Evolutionary conservation across 306 rosid species (phyloP).

Genomic region (Acacia melanoxylon): DNA sequence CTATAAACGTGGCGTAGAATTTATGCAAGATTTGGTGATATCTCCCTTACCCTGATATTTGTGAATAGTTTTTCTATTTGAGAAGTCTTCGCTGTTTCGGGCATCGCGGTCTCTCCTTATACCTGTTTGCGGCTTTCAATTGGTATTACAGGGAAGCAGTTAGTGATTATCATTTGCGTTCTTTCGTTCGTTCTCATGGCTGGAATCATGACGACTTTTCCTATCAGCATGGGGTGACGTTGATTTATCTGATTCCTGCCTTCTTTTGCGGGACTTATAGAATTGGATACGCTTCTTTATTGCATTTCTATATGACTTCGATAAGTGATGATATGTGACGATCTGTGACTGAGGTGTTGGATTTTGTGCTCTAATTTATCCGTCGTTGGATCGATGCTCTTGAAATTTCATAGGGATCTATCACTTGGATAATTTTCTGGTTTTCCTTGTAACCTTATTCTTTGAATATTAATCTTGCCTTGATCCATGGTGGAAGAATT

Average conservation of each 20-base stretch:
- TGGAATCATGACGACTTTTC: background rate
- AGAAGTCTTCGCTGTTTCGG: too few relatives aligned
- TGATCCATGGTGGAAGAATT: background rate
- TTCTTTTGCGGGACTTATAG: background rate
- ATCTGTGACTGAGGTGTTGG: background rate
- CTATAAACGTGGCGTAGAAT: background rate
- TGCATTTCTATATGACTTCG: too few relatives aligned
- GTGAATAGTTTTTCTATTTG: too few relatives aligned
- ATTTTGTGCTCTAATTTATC: background rate
- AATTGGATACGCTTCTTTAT: background rate
- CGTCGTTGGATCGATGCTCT: background rate
- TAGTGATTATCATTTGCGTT: too few relatives aligned
- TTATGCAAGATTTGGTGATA: background rate
- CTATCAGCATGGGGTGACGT: background rate
- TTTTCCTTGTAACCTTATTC: too few relatives aligned
- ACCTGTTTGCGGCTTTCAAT: too few relatives aligned
- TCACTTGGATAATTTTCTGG: background rate
- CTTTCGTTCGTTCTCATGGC: too few relatives aligned
- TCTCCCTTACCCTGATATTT: background rate
- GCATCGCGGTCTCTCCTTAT: too few relatives aligned
- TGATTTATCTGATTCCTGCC: background rate
- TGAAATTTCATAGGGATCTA: background rate
- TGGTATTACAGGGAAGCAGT: too few relatives aligned
- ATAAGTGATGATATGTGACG: background rate
- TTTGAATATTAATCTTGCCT: background rate